Conservation (phyloP, 2,329 filamentous ascomycete genomes). For the Diaporthe longicolla region DNA sequence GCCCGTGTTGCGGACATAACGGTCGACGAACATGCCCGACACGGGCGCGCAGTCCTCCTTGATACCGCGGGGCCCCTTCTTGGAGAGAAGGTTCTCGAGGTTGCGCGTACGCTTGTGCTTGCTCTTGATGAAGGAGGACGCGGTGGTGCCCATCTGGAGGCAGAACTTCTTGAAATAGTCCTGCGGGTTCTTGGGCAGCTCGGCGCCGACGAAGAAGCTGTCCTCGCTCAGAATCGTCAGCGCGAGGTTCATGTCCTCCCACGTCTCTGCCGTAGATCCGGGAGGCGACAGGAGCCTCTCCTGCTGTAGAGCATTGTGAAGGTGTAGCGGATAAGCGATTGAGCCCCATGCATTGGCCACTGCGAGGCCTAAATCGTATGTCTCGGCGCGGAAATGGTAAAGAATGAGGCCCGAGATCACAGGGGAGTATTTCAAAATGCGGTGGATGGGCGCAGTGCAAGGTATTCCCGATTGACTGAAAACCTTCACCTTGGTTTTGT, state of each 20-base stretch:
- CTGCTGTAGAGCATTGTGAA: constrained; percentile 57
- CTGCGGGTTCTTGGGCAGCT: constrained; percentile 47
- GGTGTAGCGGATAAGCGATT: constrained; percentile 54
- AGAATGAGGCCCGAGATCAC: constrained; percentile 56
- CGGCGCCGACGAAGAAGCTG: constrained; percentile 53
- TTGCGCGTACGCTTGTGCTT: too few species aligned
- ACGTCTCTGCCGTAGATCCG: constrained; percentile 41
- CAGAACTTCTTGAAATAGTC: constrained; percentile 56
- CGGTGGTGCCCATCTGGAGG: constrained; percentile 56
- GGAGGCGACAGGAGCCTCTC: constrained; percentile 48
- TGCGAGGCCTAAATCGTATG: constrained; percentile 51
- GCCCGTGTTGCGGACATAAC: constrained; percentile 48
- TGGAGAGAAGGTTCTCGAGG: constrained; percentile 44
- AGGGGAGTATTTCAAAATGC: constrained; percentile 54
- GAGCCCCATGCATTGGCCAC: constrained; percentile 57
- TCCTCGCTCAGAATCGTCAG: constrained; percentile 48
- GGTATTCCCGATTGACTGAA: background rate
- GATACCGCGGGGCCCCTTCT: constrained; percentile 50
- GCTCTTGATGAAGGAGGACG: constrained; percentile 47
- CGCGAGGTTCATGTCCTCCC: constrained; percentile 59
- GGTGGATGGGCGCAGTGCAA: constrained; percentile 45
- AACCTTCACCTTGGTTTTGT: constrained; percentile 34
- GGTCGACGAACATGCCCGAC: constrained; percentile 54
- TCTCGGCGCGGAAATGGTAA: constrained; percentile 52
- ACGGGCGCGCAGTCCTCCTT: constrained; percentile 49